A percentile compares a stretch with the other conserved stretches of the same genome.
These are phyloP conservation scores for Ogataea trehaloabstinens DNA, from an alignment of 805 yeast species.

Conservation along the genomic window DNA sequence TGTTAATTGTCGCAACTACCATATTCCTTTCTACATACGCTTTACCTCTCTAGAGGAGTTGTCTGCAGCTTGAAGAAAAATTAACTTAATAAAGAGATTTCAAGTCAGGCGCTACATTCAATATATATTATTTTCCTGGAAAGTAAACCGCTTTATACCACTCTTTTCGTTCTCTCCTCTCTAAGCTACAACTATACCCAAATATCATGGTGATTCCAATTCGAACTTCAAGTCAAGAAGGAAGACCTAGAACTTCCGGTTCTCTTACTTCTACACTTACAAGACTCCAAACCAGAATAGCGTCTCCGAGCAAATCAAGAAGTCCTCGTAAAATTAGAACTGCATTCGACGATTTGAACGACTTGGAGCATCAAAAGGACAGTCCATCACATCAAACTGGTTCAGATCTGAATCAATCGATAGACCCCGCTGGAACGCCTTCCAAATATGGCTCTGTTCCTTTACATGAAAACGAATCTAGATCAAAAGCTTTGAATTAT, in stretches of 20 bases:
- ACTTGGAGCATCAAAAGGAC: slow-evolving; percentile 2
- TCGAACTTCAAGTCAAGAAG: slow-evolving; percentile 3
- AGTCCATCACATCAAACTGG: neutral
- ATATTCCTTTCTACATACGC: too few species aligned
- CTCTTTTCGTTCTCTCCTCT: neutral
- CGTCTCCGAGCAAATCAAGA: slow-evolving; percentile 17
- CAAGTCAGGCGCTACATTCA: neutral
- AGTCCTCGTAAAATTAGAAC: slow-evolving; percentile 20
- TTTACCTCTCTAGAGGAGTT: too few species aligned
- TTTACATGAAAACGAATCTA: neutral
- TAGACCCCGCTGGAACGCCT: neutral
- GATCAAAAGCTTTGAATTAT: neutral
- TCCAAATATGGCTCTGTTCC: neutral
- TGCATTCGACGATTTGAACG: slow-evolving; percentile 18
- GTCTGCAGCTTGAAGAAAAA: neutral
- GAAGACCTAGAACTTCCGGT: slow-evolving; percentile 16
- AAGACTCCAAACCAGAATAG: slow-evolving; percentile 16
- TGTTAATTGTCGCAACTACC: too few species aligned
- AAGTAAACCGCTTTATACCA: neutral
- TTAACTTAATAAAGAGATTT: neutral
- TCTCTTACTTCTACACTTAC: slow-evolving; percentile 16
- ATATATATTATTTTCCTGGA: neutral
- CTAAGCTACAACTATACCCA: too few species aligned
- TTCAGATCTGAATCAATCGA: slow-evolving; percentile 1
- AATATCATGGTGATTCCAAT: slow-evolving; percentile 1